A percentile compares a stretch with the other conserved stretches of the same genome.
These are phyloP conservation scores for Kwoniella dendrophila DNA, from an alignment of 768 basidiomycete genomes.

Conservation along the genomic window DNA sequence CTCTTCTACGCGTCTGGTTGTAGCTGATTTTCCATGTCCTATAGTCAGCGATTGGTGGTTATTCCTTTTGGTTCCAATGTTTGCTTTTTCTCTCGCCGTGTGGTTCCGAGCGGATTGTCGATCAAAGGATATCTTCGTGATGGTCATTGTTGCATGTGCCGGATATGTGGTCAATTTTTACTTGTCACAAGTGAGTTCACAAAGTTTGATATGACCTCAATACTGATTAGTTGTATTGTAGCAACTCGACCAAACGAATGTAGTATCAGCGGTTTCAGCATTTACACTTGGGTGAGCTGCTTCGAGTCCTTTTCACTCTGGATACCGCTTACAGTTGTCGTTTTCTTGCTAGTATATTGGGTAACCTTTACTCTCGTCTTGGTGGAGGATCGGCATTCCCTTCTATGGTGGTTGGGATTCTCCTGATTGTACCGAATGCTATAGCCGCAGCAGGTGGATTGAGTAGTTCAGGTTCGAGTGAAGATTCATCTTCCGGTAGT, in stretches of 20 bases:
- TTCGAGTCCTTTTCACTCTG: neutral
- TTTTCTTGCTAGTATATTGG: constrained; percentile 25
- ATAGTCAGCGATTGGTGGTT: constrained; percentile 40
- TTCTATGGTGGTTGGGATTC: constrained; percentile 48
- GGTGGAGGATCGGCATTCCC: constrained; percentile 48
- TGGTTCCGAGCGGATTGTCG: constrained; percentile 47
- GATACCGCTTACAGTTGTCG: neutral
- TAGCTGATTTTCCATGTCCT: neutral
- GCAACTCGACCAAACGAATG: constrained; percentile 39
- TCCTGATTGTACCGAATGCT: constrained; percentile 43
- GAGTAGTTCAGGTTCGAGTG: constrained; percentile 13
- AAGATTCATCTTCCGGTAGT: constrained; percentile 9
- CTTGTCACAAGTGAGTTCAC: constrained; percentile 16
- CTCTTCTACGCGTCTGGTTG: neutral
- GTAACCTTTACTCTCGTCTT: constrained; percentile 44
- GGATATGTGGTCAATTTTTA: constrained; percentile 45
- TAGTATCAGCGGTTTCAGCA: constrained; percentile 41
- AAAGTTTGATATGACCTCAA: neutral
- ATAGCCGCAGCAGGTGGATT: constrained; percentile 47
- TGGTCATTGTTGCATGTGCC: constrained; percentile 36
- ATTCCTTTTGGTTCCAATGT: constrained; percentile 42
- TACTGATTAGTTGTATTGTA: neutral
- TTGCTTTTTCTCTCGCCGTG: constrained; percentile 41
- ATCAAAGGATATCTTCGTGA: constrained; percentile 43
- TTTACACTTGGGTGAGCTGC: constrained; percentile 43